phyloP scores from a whole-genome alignment of 1,284 basidiomycete genomes.

The Earliella scabrosa region DNA sequence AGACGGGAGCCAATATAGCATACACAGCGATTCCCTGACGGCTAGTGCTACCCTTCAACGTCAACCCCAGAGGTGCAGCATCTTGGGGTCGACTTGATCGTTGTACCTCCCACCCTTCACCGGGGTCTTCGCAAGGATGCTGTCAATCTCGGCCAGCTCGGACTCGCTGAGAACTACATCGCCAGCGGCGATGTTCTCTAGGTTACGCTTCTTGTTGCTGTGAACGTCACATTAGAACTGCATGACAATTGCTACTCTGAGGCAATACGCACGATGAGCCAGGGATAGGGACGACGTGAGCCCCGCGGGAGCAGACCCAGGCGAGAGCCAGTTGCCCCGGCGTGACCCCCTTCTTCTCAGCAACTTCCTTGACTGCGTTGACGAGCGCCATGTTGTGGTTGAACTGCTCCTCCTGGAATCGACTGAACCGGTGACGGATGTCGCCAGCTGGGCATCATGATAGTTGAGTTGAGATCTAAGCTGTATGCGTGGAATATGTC shows the following conservation, averaged over 20 bases:
- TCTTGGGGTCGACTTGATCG: slow-evolving; percentile 26
- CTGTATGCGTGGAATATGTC: no score
- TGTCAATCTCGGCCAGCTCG: slow-evolving; percentile 43
- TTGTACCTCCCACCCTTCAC: slow-evolving; percentile 39
- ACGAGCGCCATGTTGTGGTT: slow-evolving; percentile 52
- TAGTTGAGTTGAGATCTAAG: not conserved
- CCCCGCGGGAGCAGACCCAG: slow-evolving; percentile 55
- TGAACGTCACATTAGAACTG: no score
- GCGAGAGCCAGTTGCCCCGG: slow-evolving; percentile 65
- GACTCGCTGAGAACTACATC: slow-evolving; percentile 45
- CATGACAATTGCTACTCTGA: no score
- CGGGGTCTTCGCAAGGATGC: slow-evolving; percentile 29
- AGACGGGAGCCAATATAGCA: no score
- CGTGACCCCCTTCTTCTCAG: slow-evolving; percentile 52
- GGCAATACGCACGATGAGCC: slow-evolving; percentile 55
- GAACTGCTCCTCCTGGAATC: slow-evolving; percentile 39
- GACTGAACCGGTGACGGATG: slow-evolving; percentile 38
- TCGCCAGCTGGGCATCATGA: slow-evolving; percentile 36
- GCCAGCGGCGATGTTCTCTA: slow-evolving; percentile 49
- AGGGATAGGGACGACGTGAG: slow-evolving; percentile 57
- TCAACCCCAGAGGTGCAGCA: slow-evolving; percentile 33
- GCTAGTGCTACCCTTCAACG: no score
- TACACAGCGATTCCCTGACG: no score
- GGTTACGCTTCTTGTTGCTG: slow-evolving; percentile 41
- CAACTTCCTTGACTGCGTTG: slow-evolving; percentile 49